phyloP scores from a whole-genome alignment of 345 rosid genomes.

The Orychophragmus violaceus region DNA sequence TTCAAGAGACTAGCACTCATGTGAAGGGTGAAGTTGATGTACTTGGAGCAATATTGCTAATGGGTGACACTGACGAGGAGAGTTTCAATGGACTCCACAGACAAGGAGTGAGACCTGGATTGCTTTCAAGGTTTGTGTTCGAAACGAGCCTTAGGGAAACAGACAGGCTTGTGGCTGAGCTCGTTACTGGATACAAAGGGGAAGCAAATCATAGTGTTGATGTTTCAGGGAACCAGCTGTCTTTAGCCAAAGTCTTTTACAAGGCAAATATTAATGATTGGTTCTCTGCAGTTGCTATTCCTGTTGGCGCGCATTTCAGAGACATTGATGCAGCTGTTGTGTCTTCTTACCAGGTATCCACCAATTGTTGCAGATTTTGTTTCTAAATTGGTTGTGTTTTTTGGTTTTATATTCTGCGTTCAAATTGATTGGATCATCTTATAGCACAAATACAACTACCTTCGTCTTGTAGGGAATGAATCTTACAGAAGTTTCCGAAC shows the following conservation, averaged over 20 bases:
- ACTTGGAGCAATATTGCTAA: conserved; percentile 55
- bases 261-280: conserved; percentile 53
- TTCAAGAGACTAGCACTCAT: conserved; percentile 58
- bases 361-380: background rate
- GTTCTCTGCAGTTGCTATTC: conserved; percentile 63
- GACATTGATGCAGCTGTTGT: conserved; percentile 41
- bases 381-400: background rate
- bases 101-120: conserved; percentile 62
- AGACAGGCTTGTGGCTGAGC: conserved; percentile 60
- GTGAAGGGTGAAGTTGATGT: conserved; percentile 69
- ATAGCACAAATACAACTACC: background rate
- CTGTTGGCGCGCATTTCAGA: conserved; percentile 73
- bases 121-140: conserved; percentile 55
- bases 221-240: conserved; percentile 40
- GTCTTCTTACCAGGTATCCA: conserved; percentile 48
- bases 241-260: conserved; percentile 63
- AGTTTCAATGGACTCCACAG: conserved; percentile 38
- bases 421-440: background rate
- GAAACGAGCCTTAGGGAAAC: conserved; percentile 52
- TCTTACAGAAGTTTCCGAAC: conserved; percentile 46
- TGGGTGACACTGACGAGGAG: conserved; percentile 42
- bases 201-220: conserved; percentile 25
- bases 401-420: background rate
- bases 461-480: conserved; percentile 48
- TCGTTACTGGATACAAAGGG: conserved; percentile 46